Evolutionary conservation across 257 asterid species (phyloP).

Genomic region (Penstemon newberryi): DNA sequence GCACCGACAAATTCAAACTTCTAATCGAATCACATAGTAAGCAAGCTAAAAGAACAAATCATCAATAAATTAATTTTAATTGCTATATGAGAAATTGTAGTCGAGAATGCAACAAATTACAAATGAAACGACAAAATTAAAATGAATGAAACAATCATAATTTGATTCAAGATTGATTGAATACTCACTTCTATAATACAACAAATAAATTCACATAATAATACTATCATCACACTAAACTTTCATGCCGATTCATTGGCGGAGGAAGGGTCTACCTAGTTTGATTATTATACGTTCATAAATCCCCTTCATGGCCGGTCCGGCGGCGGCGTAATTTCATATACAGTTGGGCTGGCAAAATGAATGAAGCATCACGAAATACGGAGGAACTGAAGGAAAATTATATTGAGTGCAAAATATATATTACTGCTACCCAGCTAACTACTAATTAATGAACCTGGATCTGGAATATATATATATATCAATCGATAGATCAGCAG

Average conservation of each 20-base stretch:
- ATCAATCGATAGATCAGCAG: constrained; percentile 1
- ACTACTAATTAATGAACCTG: too few species aligned
- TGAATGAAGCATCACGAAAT: background rate
- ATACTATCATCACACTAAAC: background rate
- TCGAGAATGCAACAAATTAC: background rate
- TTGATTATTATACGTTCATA: too few species aligned
- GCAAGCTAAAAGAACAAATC: background rate
- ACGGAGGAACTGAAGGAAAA: background rate
- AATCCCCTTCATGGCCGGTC: too few species aligned
- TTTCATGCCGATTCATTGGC: background rate
- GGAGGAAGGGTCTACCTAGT: too few species aligned
- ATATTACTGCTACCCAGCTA: background rate
- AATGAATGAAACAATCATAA: constrained; percentile 31
- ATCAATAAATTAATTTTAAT: background rate
- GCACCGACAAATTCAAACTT: background rate
- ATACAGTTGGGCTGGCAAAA: background rate
- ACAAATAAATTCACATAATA: constrained; percentile 17
- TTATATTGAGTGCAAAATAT: background rate
- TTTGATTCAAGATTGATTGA: constrained; percentile 23
- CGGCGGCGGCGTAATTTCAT: background rate
- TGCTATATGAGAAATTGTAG: background rate
- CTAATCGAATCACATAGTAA: too few species aligned
- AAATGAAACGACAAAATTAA: constrained; percentile 19
- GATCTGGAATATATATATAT: background rate
- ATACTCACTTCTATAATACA: constrained; percentile 11